Evolutionary conservation across 805 yeast species (phyloP).

Genomic region (Metschnikowia santaceciliae): DNA sequence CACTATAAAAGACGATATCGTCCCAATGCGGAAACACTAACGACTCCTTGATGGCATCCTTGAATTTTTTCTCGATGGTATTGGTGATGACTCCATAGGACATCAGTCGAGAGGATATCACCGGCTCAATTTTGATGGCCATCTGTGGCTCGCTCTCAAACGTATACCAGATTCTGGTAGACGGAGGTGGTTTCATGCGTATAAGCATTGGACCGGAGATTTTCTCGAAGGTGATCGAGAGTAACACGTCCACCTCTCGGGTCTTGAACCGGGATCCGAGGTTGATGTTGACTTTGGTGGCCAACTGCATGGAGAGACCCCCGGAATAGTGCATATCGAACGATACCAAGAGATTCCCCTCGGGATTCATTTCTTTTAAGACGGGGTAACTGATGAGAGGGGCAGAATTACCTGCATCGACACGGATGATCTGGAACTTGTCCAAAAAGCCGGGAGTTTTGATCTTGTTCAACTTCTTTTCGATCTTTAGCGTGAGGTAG

Average conservation of each 20-base stretch:
- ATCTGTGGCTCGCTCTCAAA: slow-evolving; percentile 76
- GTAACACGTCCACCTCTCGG: slow-evolving; percentile 68
- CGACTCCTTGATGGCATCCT: slow-evolving; percentile 74
- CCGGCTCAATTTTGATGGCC: slow-evolving; percentile 78
- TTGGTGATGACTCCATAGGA: slow-evolving; percentile 76
- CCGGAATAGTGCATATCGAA: slow-evolving; percentile 70
- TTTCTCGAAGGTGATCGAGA: slow-evolving; percentile 63
- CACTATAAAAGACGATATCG: slow-evolving; percentile 68
- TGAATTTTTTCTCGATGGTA: slow-evolving; percentile 70
- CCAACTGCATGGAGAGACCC: slow-evolving; percentile 65
- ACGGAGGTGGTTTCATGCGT: slow-evolving; percentile 82
- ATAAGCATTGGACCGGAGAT: slow-evolving; percentile 72
- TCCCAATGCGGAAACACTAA: slow-evolving; percentile 88
- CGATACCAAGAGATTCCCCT: slow-evolving; percentile 66
- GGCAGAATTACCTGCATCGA: slow-evolving; percentile 74
- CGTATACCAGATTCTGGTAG: slow-evolving; percentile 86
- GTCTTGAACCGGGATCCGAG: slow-evolving; percentile 73
- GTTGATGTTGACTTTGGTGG: slow-evolving; percentile 74
- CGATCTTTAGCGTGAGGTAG: slow-evolving; percentile 54
- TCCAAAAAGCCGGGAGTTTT: slow-evolving; percentile 86
- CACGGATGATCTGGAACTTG: slow-evolving; percentile 67
- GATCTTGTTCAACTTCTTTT: slow-evolving; percentile 70
- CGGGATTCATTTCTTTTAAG: slow-evolving; percentile 67
- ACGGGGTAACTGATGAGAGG: slow-evolving; percentile 77
- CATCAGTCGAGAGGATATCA: slow-evolving; percentile 80